These are phyloP conservation scores for Microbotryum silenes-acaulis DNA, from an alignment of 1,284 basidiomycete species.

Conservation along the genomic window DNA sequence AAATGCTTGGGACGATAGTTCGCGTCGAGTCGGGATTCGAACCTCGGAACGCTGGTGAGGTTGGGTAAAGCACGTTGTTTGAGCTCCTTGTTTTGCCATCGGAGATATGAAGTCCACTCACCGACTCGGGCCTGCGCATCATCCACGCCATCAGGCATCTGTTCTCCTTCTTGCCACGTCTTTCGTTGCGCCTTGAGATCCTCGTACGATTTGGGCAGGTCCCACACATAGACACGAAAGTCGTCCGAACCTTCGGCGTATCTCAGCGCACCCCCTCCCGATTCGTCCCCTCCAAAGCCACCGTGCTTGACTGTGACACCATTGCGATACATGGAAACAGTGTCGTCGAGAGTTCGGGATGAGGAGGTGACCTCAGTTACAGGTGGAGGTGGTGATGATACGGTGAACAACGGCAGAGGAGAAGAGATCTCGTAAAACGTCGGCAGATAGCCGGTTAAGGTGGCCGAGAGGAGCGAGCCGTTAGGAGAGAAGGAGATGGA, in stretches of 20 bases:
- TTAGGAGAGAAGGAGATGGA: constrained; percentile 45
- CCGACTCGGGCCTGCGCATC: constrained; percentile 52
- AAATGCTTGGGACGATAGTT: constrained; percentile 10
- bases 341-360: constrained; percentile 51
- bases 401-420: constrained; percentile 58
- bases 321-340: constrained; percentile 51
- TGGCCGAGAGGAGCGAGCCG: constrained; percentile 12
- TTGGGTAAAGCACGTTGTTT: not conserved
- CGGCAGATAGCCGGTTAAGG: constrained; percentile 46
- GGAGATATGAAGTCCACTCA: constrained; percentile 42
- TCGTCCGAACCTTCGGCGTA: constrained; percentile 70
- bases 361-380: constrained; percentile 36
- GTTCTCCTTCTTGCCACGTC: constrained; percentile 35
- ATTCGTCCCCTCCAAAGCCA: constrained; percentile 54
- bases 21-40: not conserved
- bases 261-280: constrained; percentile 45
- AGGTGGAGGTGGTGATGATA: constrained; percentile 32
- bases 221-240: constrained; percentile 71
- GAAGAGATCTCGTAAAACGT: constrained; percentile 61
- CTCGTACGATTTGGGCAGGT: constrained; percentile 49
- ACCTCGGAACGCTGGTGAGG: not conserved
- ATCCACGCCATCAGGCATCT: constrained; percentile 52
- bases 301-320: constrained; percentile 74
- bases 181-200: constrained; percentile 45
- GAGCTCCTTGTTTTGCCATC: not conserved